Evolutionary conservation across 1,284 basidiomycete genomes (phyloP).

Genomic region (Inonotus obliquus): DNA sequence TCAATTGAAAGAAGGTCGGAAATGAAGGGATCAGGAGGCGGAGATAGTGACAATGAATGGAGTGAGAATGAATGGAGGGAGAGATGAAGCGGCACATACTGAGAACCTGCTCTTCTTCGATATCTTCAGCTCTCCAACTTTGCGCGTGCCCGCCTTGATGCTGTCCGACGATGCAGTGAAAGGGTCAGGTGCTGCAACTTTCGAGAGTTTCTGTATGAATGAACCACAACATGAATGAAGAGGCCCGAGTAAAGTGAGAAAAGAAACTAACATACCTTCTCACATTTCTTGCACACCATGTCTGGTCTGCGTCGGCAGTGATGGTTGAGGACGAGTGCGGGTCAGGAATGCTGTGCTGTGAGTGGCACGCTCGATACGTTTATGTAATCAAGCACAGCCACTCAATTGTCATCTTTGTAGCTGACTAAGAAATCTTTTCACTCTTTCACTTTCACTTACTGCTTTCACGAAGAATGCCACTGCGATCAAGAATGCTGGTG

Average conservation of each 20-base stretch:
- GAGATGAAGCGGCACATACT: conserved; percentile 40
- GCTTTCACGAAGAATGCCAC: too few species aligned
- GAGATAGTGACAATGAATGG: conserved; percentile 26
- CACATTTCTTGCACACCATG: conserved; percentile 78
- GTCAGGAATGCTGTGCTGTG: neutral
- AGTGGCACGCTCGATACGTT: neutral
- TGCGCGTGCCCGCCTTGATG: conserved; percentile 75
- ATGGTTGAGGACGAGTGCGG: neutral
- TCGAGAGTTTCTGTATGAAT: conserved; percentile 24
- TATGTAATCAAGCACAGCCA: neutral
- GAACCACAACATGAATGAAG: neutral
- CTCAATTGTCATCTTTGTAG: neutral
- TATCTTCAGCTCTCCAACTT: conserved; percentile 81
- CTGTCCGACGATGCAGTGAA: conserved; percentile 65
- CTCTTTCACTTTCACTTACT: too few species aligned
- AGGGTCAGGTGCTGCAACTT: conserved; percentile 72
- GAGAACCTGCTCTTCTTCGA: conserved; percentile 47
- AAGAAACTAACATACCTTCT: conserved; percentile 41
- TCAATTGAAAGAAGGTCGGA: conserved; percentile 3
- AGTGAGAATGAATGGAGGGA: conserved; percentile 45
- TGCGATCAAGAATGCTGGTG: too few species aligned
- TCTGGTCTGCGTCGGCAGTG: neutral
- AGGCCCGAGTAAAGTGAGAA: neutral
- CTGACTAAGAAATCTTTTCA: neutral
- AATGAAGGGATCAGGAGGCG: conserved; percentile 29